These are phyloP conservation scores for Saccharomycopsis vini DNA, from an alignment of 805 yeast species.

Conservation along the genomic window DNA sequence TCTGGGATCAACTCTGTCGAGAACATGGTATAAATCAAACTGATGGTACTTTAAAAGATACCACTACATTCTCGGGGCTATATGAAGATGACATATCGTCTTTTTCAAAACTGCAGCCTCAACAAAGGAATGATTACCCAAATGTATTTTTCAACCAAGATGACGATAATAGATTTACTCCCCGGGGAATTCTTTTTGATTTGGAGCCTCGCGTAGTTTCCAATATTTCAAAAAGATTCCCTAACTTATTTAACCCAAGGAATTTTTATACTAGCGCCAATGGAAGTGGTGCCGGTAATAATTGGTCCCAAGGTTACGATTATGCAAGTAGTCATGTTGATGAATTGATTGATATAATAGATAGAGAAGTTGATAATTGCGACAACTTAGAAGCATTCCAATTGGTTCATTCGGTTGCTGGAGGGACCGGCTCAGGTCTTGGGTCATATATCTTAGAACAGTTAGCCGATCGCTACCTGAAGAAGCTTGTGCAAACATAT, in stretches of 20 bases:
- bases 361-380: slow-evolving; percentile 82
- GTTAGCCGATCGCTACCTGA: slow-evolving; percentile 71
- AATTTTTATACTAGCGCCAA: slow-evolving; percentile 70
- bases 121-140: slow-evolving; percentile 57
- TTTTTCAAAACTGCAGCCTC: slow-evolving; percentile 14
- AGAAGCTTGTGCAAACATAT: slow-evolving; percentile 75
- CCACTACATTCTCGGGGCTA: slow-evolving; percentile 9
- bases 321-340: slow-evolving; percentile 65
- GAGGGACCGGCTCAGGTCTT: slow-evolving; percentile 97
- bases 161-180: slow-evolving; percentile 73
- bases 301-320: slow-evolving; percentile 87
- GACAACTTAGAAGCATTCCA: slow-evolving; percentile 89
- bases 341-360: slow-evolving; percentile 72
- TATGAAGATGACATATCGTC: background rate
- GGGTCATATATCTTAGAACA: slow-evolving; percentile 78
- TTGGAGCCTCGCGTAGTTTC: slow-evolving; percentile 83
- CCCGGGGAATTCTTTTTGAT: slow-evolving; percentile 79
- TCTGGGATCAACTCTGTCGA: slow-evolving; percentile 80
- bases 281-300: slow-evolving; percentile 93
- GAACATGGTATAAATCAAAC: slow-evolving; percentile 72
- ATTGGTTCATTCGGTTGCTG: slow-evolving; percentile 89
- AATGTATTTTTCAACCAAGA: slow-evolving; percentile 74
- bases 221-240: slow-evolving; percentile 43
- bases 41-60: slow-evolving; percentile 47
- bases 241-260: slow-evolving; percentile 72